Conservation (phyloP, 2,329 filamentous ascomycete species). For the Trichoderma sp. region DNA sequence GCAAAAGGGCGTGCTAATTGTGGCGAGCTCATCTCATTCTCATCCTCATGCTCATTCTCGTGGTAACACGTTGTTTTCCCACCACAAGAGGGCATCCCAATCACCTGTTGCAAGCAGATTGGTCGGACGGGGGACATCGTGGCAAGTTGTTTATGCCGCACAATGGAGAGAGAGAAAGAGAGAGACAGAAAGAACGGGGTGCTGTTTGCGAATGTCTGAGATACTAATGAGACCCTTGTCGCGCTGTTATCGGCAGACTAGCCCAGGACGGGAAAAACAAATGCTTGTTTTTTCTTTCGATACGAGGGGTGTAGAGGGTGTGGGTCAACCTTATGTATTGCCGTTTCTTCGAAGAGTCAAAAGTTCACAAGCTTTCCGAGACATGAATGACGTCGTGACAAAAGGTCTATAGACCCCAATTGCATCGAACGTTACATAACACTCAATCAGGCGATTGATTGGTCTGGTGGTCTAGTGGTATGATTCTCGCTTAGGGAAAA, state of each 20-base stretch:
- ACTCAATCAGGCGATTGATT: conserved; percentile 1
- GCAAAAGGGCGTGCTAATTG: neutral
- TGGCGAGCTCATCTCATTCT: neutral
- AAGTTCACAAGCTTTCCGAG: neutral
- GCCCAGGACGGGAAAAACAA: neutral
- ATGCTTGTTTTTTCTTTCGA: neutral
- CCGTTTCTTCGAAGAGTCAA: neutral
- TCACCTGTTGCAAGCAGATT: neutral
- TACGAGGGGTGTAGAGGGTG: neutral
- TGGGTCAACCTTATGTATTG: neutral
- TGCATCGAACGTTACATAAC: neutral
- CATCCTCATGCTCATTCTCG: neutral
- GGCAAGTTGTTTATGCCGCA: neutral
- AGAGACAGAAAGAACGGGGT: neutral
- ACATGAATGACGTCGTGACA: neutral
- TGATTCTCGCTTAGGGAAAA: conserved; percentile 69
- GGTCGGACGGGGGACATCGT: neutral
- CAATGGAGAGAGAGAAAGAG: neutral
- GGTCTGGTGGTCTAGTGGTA: conserved; percentile 66
- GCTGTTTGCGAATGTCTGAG: neutral
- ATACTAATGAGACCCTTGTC: neutral
- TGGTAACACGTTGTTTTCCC: neutral
- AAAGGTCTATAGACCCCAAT: neutral
- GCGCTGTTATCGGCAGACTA: neutral
- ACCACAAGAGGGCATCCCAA: neutral